Base-by-base conservation (phyloP, 2,329 filamentous ascomycete species). In the Periconia sp. region DNA sequence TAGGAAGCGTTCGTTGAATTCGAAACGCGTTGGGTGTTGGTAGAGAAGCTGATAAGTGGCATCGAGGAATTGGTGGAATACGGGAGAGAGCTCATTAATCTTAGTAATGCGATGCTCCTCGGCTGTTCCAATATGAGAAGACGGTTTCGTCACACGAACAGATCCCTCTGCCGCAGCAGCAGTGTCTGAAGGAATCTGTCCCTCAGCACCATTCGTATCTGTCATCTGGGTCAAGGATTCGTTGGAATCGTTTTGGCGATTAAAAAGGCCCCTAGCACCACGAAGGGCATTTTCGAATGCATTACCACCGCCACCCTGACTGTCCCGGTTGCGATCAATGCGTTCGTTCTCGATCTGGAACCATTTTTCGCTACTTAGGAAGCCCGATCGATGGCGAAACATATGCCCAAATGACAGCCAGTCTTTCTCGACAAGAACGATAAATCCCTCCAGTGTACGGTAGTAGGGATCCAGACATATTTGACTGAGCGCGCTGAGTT, bases 341-440 rank as follows among this genome's bases (percentile, higher is more conserved):
- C 80, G 74, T 68, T 97, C 92, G 57, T 87, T 92, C 66, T 96
- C 89, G 18, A 89, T 82, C 13, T 83, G 79, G 64, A 99, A 99
- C 91, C 92, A 97, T 62, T 95, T 95, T 54, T 97, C 92, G 53
- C 89, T 89, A 61, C 85, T 90, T 41, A 97, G 73, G 57, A 88
- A 88, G 3, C 94, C 94, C 11, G 89, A 89, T n/a, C 94, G 85
- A 59, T 96, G 84, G 40, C 91, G 85, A 72, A 99, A 99, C 86
- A 96, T 96, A 71, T 99, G 92, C 2, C 94, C 94, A 72, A 96
- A 99, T 0, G 92, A 94, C 10, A 99, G 74, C 89, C 94, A 99
- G 65, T 99, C 94, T 68, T 99, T 99, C 70, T 99, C 94, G 2
- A 99, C 81, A 5, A 99, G 76, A 2, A 95, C 85, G 57, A 97